Base-by-base conservation (phyloP, 1,284 basidiomycete genomes). In the Gymnopus androsaceus region DNA sequence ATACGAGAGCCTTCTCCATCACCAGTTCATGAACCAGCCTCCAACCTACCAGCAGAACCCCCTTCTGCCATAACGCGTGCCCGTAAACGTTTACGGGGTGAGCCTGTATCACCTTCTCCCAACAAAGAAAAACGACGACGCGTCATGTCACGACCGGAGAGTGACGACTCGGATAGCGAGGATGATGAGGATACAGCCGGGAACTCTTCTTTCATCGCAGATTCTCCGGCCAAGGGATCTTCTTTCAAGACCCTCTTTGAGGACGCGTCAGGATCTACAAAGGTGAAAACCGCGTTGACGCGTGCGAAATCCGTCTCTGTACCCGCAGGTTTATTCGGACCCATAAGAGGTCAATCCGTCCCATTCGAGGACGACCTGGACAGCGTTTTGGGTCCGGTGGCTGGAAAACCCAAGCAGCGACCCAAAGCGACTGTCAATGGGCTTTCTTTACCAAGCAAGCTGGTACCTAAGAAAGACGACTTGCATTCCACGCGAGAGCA, bases 61-160 rank as follows among this genome's bases (percentile, higher is more conserved):
- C 67, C 71, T 28, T 74, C 67, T 51, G 82, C 86, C 15, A 72
- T 90, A 31, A 79, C 77, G 27, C 79, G 87, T 33, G 90, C 90
- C 28, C 82, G 88, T 38, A 92, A 92, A 68, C 85, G 89, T 53
- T 75, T 92, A 21, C 82, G 90, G 42, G 89, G 89, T 25, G 89
- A 92, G 64, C 82, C 84, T 1, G 88, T 92, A 3, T 90, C 88
- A 0, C 90, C 89, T 4, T 89, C 90, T 21, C 90, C 89, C 7
- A 81, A 78, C 65, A 90, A 89, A 66, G 81, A 82, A 64, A 91
- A 90, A 69, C 81, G 86, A 56, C 77, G 77, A 64, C 84, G 86
- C 54, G 66, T 73, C 64, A 66, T 70, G 61, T 66, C 68, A 54
- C 56, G 69, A 40, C 66, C 59, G 49, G 50, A 60, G 60, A 66